Evolutionary conservation across 176 grass and related monocot species (phyloP), one percentile per base, ranked within the genome.

Genomic region (Triticum monococcum): DNA sequence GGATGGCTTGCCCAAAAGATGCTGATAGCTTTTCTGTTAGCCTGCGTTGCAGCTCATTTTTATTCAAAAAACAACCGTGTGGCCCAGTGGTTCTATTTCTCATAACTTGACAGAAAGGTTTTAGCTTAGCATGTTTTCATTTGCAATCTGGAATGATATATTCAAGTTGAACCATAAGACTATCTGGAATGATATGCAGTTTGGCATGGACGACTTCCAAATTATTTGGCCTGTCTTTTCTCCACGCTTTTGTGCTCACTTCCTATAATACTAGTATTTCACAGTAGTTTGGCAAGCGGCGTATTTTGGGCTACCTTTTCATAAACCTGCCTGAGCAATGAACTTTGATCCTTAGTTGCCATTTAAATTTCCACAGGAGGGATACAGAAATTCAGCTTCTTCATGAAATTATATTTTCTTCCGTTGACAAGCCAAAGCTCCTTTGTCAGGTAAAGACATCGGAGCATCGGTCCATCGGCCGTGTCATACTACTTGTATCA

Each of bases 351-450:
- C 52, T 56, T 17, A 81, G 65, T 52, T 68, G 30, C 32, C 78
- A 31, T 67, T 16, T 73, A 71, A 80, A 74, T 81, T 63, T 85
- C 16, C 54, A n/a, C 88, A 98, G 97, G 90, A 91, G 87, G 16
- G 90, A 90, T 9, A 33, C 10, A 17, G 11, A 80, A 70, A 78
- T 87, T 54, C 26, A 80, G 4, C 84, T 22, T 92, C 93, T 22
- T 92, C 93, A 98, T 88, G 97, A 98, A 86, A 92, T 98, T 86
- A 98, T 94, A 45, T 96, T 98, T 86, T 91, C 94, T 66, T 94
- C 94, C 24, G 41, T 85, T 17, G 97, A 98, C 88, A 96, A 96
- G 72, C 90, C 85, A 87, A 98, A 90, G 83, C 91, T 98, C 64
- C 93, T 98, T 81, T 83, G 90, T 54, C 43, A 91, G 79, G 97